Evolutionary conservation across 2,329 filamentous ascomycete genomes (phyloP), one percentile per base, ranked within the genome.

Genomic region (Colletotrichum destructivum): DNA sequence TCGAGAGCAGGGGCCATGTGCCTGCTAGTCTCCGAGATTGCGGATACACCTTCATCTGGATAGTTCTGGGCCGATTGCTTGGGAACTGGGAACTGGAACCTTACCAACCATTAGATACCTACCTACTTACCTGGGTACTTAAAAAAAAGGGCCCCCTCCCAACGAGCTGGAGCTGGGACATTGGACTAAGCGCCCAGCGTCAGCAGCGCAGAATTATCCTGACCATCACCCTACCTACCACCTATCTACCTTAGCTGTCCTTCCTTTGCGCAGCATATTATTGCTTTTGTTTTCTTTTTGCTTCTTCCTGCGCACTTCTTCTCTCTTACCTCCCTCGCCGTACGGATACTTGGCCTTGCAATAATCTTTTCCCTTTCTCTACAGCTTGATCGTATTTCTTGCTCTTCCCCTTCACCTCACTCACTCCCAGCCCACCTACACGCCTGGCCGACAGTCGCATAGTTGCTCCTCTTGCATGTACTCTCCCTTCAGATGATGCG

Each of bases 401-500:
- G 46, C 69, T 26, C 4, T 16, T 35, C 47, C 40, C 44, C 21
- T 23, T 7, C 18, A 16, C 21, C 21, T n/a, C 40, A 38, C 54
- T 56, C 23, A 35, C 38, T 54, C 11, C 31, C 26, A 18, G 46
- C 16, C n/a, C 13, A 56, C 57, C 35, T 38, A 11, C 38, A 15
- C 42, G 8, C 51, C 26, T 44, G 40, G 46, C 57, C 38, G 49
- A 63, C 59, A 42, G 18, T 62, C 64, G 68, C 57, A 68, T 55
- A 57, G 40, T 56, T 52, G 66, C 26, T 46, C 56, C 64, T 57
- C 51, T 38, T 71, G 38, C 56, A 66, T 71, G 70, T 47, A 46
- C 56, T 51, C 57, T 57, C 55, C 65, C 69, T 66, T 51, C 46
- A 54, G 61, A 72, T 72, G 62, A 72, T 72, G 70, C 70, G 61